These are phyloP conservation scores for Fusarium pininemorale DNA, from an alignment of 2,329 filamentous ascomycete genomes.

Conservation along the genomic window DNA sequence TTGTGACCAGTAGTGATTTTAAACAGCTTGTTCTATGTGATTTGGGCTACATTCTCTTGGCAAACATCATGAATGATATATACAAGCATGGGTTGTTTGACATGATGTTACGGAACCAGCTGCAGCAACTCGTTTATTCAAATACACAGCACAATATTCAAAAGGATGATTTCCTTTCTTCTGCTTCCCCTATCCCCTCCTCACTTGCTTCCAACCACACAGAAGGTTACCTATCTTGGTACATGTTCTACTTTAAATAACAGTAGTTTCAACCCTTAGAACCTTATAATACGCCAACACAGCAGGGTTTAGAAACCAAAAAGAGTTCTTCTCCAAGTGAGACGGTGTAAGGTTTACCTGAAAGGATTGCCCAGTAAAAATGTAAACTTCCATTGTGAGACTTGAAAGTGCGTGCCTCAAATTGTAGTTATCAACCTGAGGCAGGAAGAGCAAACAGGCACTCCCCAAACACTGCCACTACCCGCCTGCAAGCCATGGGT, in stretches of 20 bases:
- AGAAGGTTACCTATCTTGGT: background rate
- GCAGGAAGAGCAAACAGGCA: background rate
- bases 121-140: background rate
- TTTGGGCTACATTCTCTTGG: background rate
- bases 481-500: background rate
- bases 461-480: background rate
- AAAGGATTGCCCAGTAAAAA: background rate
- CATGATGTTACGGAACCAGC: background rate
- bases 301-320: background rate
- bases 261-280: background rate
- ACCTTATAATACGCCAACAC: background rate
- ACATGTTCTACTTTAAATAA: no score
- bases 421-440: background rate
- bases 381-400: background rate
- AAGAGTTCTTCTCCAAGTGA: background rate
- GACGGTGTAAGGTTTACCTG: background rate
- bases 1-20: background rate
- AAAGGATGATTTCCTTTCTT: background rate
- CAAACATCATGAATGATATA: background rate
- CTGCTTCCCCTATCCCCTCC: no score
- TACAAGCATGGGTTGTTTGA: background rate
- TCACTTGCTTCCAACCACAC: background rate
- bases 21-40: background rate
- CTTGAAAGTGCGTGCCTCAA: background rate
- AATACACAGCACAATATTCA: background rate